These are phyloP conservation scores for Encephalitozoon intestinalis DNA, from an alignment of 371 early-diverging fungal genomes.

Conservation along the genomic window DNA sequence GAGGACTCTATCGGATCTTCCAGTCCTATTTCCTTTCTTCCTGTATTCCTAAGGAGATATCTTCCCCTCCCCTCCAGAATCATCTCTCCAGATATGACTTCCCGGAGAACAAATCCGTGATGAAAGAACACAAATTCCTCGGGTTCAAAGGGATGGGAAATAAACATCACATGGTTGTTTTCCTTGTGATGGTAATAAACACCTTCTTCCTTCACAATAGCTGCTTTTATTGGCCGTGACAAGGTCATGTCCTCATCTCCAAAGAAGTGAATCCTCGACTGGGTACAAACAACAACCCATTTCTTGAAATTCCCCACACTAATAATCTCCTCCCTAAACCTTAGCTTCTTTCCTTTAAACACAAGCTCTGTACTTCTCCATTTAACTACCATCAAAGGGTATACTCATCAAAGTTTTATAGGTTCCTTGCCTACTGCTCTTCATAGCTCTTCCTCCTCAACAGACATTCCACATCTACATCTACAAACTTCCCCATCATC, in stretches of 20 bases:
- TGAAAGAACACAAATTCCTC: constrained; percentile 17
- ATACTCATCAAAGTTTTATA: not conserved
- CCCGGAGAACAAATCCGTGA: not conserved
- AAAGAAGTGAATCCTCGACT: constrained; percentile 3
- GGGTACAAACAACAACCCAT: constrained; percentile 24
- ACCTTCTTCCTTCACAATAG: not conserved
- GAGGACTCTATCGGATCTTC: not conserved
- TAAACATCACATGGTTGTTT: not conserved
- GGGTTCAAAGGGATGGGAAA: not conserved
- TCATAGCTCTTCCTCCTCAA: constrained; percentile 57
- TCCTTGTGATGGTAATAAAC: constrained; percentile 1
- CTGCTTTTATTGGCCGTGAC: not conserved
- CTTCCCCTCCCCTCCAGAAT: not conserved
- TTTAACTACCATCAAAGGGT: constrained; percentile 14
- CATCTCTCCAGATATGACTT: not conserved
- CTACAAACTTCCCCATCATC: not conserved
- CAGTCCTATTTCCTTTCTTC: not conserved
- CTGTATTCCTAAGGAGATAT: not conserved
- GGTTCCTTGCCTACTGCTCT: not conserved
- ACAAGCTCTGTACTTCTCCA: not conserved
- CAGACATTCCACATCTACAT: constrained; percentile 56
- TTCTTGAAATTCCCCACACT: not conserved
- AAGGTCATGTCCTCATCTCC: constrained; percentile 11
- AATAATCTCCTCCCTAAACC: not conserved
- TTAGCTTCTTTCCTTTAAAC: not conserved